phyloP scores from a whole-genome alignment of 495 filamentous ascomycete genomes.

The Aspergillus sclerotiicarbonarius region DNA sequence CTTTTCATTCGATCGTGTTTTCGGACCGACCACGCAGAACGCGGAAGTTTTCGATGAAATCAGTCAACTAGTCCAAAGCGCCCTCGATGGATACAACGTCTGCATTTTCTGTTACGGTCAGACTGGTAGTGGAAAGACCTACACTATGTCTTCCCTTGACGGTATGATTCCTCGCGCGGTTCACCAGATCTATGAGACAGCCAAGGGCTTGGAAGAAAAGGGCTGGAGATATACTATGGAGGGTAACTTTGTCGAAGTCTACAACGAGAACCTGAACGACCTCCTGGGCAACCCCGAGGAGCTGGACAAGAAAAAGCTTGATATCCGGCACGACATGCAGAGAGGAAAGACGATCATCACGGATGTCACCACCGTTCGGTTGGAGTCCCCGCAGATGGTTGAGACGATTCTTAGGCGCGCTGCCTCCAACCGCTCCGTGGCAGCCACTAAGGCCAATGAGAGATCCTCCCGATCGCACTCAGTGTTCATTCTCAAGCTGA shows the following conservation, averaged over 20 bases:
- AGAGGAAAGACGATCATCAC: constrained; percentile 81
- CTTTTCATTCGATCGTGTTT: constrained; percentile 94
- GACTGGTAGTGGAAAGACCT: constrained; percentile 94
- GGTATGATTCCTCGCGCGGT: constrained; percentile 96
- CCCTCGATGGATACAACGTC: constrained; percentile 96
- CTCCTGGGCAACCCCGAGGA: constrained; percentile 76
- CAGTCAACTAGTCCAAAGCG: constrained; percentile 93
- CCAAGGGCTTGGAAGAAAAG: constrained; percentile 76
- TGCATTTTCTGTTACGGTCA: constrained; percentile 99
- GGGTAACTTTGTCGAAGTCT: constrained; percentile 96
- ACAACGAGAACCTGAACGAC: constrained; percentile 96
- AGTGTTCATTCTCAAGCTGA: constrained; percentile 91
- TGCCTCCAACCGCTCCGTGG: constrained; percentile 80
- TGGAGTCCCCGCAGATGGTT: constrained; percentile 78
- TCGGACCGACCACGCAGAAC: constrained; percentile 74
- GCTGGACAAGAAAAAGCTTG: constrained; percentile 81
- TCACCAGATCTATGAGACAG: constrained; percentile 87
- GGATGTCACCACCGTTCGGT: constrained; percentile 72
- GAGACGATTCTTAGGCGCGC: constrained; percentile 75
- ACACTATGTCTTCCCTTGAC: constrained; percentile 89
- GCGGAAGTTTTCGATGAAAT: constrained; percentile 93
- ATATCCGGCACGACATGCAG: constrained; percentile 82
- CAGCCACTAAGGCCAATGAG: constrained; percentile 95
- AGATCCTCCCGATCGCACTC: constrained; percentile 91
- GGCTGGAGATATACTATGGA: constrained; percentile 95